Percentiles rank a stretch among this genome's conserved stretches.
Evolutionary conservation across 139 green algal genomes (phyloP).

Genomic region (Coelastrella sp.): DNA sequence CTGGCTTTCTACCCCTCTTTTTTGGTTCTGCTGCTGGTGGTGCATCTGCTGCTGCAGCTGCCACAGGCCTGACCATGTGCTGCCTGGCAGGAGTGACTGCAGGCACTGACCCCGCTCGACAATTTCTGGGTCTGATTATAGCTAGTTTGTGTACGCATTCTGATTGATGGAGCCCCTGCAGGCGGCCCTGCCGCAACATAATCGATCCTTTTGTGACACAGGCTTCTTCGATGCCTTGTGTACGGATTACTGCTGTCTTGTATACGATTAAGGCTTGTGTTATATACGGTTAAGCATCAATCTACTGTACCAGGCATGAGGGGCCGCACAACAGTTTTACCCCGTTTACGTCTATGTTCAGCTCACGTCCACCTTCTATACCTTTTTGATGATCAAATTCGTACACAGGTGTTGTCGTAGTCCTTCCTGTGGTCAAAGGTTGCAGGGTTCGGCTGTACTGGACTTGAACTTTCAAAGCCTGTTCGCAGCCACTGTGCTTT

Average conservation of each 20-base stretch:
- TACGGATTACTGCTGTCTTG: too few relatives aligned
- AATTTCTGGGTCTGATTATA: not conserved
- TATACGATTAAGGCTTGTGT: too few relatives aligned
- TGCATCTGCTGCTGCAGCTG: conserved; percentile 40
- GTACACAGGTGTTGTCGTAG: too few relatives aligned
- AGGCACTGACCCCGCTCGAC: not conserved
- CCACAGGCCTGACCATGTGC: not conserved
- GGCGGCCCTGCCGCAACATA: conserved; percentile 17
- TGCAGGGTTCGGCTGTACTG: not conserved
- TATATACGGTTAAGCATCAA: not conserved
- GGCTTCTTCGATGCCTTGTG: not conserved
- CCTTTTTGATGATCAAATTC: too few relatives aligned
- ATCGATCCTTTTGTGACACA: not conserved
- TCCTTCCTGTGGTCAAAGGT: too few relatives aligned
- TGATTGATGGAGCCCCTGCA: conserved; percentile 5
- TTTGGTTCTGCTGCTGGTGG: not conserved
- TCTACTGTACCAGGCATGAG: not conserved
- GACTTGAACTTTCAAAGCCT: not conserved
- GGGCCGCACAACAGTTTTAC: not conserved
- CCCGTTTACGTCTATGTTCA: not conserved
- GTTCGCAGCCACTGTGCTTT: too few relatives aligned
- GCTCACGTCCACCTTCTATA: too few relatives aligned
- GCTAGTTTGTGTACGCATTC: not conserved
- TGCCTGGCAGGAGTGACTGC: not conserved
- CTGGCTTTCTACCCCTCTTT: not conserved